These are phyloP conservation scores for Jaapia argillacea DNA, from an alignment of 768 basidiomycete genomes.

Conservation along the genomic window DNA sequence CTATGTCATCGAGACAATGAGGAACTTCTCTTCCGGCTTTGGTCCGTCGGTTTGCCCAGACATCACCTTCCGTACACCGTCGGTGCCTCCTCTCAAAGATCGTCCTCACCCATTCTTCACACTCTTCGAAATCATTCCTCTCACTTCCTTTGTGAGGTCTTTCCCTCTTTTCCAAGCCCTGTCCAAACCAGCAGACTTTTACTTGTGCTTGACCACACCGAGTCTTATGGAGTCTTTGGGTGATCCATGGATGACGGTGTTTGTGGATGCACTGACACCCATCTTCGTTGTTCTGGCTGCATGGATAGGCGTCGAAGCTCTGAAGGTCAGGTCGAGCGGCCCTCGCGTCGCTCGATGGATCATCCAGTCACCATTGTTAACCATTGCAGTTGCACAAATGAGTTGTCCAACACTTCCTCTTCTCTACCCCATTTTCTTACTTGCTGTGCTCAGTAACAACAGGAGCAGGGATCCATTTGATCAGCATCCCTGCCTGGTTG, in stretches of 20 bases:
- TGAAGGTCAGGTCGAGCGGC: not conserved
- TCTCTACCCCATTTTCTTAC: no score
- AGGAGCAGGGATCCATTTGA: not conserved
- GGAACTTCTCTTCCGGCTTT: no score
- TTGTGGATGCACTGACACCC: not conserved
- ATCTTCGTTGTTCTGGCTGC: not conserved
- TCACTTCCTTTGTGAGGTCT: not conserved
- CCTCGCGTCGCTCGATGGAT: not conserved
- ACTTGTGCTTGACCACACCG: not conserved
- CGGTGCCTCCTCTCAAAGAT: not conserved
- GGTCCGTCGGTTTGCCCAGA: no score
- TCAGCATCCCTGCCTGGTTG: not conserved
- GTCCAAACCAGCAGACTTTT: not conserved
- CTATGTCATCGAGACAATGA: not conserved
- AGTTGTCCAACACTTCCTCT: no score
- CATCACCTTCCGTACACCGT: no score
- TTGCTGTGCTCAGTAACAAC: not conserved
- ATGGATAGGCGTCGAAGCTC: not conserved
- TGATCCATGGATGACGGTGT: not conserved
- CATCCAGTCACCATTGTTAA: not conserved
- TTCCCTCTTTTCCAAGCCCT: no score
- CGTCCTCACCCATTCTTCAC: not conserved
- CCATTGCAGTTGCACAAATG: not conserved
- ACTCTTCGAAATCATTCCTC: not conserved
- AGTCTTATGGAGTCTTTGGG: not conserved